Evolutionary conservation across 495 filamentous ascomycete genomes (phyloP).

Genomic region (Podospora anserina): DNA sequence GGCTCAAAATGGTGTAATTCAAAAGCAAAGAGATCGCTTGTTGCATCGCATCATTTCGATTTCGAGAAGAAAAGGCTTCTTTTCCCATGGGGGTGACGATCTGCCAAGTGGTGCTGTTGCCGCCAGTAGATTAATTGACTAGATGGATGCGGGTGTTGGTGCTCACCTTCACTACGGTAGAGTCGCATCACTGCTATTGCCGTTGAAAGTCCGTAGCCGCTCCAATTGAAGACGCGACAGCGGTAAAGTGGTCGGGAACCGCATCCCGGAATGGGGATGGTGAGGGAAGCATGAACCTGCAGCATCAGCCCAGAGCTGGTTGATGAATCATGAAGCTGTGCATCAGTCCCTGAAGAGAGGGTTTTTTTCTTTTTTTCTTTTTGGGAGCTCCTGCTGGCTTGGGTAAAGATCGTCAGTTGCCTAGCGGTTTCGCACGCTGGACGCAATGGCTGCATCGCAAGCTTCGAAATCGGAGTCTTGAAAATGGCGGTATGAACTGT

Average conservation of each 20-base stretch:
- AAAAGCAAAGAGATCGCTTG: not conserved
- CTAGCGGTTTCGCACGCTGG: not conserved
- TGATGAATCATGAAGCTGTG: not conserved
- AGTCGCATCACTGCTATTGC: not conserved
- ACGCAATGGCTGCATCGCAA: not conserved
- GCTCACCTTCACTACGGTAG: not conserved
- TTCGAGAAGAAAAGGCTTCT: not conserved
- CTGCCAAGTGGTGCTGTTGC: not conserved
- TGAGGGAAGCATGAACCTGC: not conserved
- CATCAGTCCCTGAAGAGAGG: not conserved
- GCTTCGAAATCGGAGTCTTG: not conserved
- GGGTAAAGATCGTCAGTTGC: slow-evolving; percentile 6
- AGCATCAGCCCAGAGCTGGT: not conserved
- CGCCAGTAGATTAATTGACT: not conserved
- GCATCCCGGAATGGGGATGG: slow-evolving; percentile 4
- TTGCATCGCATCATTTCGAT: not conserved
- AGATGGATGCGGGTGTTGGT: not conserved
- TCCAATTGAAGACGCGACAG: not conserved
- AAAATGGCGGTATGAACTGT: not conserved
- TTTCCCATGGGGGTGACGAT: not conserved
- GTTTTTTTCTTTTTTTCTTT: not conserved
- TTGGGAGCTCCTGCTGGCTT: not conserved
- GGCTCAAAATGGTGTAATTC: too few relatives aligned
- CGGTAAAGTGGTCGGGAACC: not conserved
- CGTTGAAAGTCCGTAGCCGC: not conserved